These are phyloP conservation scores for Pythium grandisporangium DNA, from an alignment of 352 stramenopile species.

Conservation along the genomic window DNA sequence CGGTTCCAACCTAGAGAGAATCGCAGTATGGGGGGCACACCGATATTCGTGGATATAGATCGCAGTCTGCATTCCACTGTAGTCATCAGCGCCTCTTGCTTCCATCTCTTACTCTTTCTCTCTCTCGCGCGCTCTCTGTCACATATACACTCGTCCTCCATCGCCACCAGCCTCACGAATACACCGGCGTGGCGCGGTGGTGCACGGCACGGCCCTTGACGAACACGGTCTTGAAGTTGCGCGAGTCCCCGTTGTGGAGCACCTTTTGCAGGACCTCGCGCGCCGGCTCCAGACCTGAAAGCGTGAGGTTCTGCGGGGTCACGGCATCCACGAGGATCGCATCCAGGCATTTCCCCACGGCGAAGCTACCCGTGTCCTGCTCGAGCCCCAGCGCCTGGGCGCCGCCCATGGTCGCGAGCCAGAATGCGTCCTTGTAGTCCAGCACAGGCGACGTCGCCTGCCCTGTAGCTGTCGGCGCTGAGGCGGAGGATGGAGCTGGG, in stretches of 20 bases:
- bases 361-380: conserved; percentile 70
- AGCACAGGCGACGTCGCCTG: background rate
- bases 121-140: too few relatives aligned
- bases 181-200: background rate
- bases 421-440: conserved; percentile 82
- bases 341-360: conserved; percentile 76
- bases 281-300: conserved; percentile 25
- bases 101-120: too few relatives aligned
- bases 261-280: conserved; percentile 79
- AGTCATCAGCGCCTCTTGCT: too few relatives aligned
- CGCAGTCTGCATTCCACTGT: too few relatives aligned
- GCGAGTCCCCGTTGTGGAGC: conserved; percentile 75
- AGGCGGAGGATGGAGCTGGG: background rate
- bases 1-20: too few relatives aligned
- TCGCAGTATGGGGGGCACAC: too few relatives aligned
- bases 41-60: too few relatives aligned
- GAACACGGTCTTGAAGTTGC: conserved; percentile 76
- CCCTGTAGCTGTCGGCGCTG: background rate
- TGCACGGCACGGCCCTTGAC: conserved; percentile 45
- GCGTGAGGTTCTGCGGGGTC: conserved; percentile 33
- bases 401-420: conserved; percentile 81
- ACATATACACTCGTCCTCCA: too few relatives aligned
- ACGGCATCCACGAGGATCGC: conserved; percentile 67
- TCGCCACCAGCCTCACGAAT: too few relatives aligned
- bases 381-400: conserved; percentile 63